Base-by-base conservation (phyloP, 495 filamentous ascomycete genomes). In the Cercophora newfieldiana region DNA sequence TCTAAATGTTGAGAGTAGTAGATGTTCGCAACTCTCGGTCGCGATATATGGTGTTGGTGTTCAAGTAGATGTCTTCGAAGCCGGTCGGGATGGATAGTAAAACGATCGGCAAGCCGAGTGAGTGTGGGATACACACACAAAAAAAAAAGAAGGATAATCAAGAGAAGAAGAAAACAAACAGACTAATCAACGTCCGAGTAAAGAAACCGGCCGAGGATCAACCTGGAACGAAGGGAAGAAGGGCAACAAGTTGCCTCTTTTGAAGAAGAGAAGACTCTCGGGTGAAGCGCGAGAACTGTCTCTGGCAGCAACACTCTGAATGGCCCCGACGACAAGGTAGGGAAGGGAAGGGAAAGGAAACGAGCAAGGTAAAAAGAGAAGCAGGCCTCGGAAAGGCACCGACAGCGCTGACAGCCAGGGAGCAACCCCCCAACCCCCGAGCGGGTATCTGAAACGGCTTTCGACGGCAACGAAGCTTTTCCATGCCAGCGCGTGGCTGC, bases 151-250 rank as follows among this genome's bases (percentile, higher is more conserved):
- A 66, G 56, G 69, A 69, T 6, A 44, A 44, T 44, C 7, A 49
- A 29, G 26, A 59, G 59, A 49, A 29, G 26, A 59, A 62, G 66
- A 62, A 66, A 59, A 68, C 69, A 70, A 63, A 64, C 69, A 73
- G 72, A 68, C 70, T 66, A 70, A 67, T 69, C 65, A 68, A 72
- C 44, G 69, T 65, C 60, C 56, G 51, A 63, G 31, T 60, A 25
- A 50, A 66, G 66, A 37, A 74, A 73, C 14, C 48, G 73, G 78
- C 80, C 79, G 74, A 83, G 81, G 80, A 76, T 83, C 81, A 82
- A 83, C 81, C 80, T 78, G 80, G 79, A 78, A 80, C 72, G 80
- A 83, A 82, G 61, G 57, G 67, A 70, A 72, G 50, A 61, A 58
- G 54, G 54, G 67, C 65, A 71, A 68, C 60, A 68, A 70, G 64